A percentile compares a stretch with the other conserved stretches of the same genome.
Evolutionary conservation across 108 stramenopile genomes (phyloP).

Genomic region (Chaetoceros tenuissimus): DNA sequence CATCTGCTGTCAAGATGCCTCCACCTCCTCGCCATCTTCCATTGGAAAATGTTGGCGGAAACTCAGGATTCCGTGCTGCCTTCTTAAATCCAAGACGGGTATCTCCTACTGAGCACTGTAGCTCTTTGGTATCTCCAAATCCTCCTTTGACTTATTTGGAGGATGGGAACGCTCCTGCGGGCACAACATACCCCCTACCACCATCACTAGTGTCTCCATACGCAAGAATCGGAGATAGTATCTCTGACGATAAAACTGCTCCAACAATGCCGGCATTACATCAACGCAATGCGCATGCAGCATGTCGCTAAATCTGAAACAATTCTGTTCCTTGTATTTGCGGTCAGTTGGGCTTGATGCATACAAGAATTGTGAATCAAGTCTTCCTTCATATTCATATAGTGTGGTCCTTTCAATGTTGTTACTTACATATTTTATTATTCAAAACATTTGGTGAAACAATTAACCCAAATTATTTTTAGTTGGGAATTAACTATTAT

Average conservation of each 20-base stretch:
- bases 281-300: neutral
- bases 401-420: too few relatives aligned
- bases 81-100: neutral
- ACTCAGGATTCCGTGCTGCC: neutral
- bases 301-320: neutral
- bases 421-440: too few relatives aligned
- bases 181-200: neutral
- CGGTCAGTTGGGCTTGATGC: too few relatives aligned
- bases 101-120: neutral
- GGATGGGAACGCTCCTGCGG: neutral
- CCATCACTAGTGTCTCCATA: neutral
- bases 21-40: neutral
- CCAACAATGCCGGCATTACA: neutral
- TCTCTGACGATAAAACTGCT: neutral
- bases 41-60: neutral
- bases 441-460: too few relatives aligned
- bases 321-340: too few relatives aligned
- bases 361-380: too few relatives aligned
- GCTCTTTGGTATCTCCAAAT: neutral
- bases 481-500: too few relatives aligned
- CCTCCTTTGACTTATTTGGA: neutral
- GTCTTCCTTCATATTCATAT: too few relatives aligned
- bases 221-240: neutral
- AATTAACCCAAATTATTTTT: too few relatives aligned
- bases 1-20: neutral